Evolutionary conservation across 441 rosid species (phyloP).

Genomic region (Eutrema salsugineum): DNA sequence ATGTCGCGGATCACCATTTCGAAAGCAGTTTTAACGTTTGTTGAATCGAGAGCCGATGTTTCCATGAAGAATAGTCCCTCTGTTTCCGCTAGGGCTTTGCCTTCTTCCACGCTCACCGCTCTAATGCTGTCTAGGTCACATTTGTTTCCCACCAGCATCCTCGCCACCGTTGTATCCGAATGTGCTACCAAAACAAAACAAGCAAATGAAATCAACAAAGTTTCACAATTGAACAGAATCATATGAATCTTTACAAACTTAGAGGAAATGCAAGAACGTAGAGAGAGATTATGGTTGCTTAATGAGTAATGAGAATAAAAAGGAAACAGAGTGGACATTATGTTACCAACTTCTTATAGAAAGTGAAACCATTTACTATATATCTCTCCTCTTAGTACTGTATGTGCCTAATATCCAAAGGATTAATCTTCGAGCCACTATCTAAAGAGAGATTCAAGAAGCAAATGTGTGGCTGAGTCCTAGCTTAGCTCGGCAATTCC

Average conservation of each 20-base stretch:
- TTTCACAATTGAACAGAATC: neutral
- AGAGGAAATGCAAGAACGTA: neutral
- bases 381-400: neutral
- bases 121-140: constrained; percentile 51
- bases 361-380: neutral
- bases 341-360: neutral
- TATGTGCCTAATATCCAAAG: neutral
- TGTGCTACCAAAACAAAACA: constrained; percentile 38
- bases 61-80: constrained; percentile 72
- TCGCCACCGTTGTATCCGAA: constrained; percentile 57
- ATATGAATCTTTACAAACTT: neutral
- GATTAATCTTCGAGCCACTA: neutral
- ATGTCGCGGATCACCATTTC: constrained; percentile 58
- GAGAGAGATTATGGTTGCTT: neutral
- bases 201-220: neutral
- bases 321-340: neutral
- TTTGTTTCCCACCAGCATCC: constrained; percentile 71
- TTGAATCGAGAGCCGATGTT: constrained; percentile 65
- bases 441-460: neutral
- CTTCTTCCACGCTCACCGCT: constrained; percentile 59
- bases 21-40: constrained; percentile 57
- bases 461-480: neutral
- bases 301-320: neutral
- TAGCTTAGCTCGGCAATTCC: neutral
- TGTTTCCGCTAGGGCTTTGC: constrained; percentile 53